Conservation (phyloP, 176 grass and related monocot species). For the Rhynchospora pubera region DNA sequence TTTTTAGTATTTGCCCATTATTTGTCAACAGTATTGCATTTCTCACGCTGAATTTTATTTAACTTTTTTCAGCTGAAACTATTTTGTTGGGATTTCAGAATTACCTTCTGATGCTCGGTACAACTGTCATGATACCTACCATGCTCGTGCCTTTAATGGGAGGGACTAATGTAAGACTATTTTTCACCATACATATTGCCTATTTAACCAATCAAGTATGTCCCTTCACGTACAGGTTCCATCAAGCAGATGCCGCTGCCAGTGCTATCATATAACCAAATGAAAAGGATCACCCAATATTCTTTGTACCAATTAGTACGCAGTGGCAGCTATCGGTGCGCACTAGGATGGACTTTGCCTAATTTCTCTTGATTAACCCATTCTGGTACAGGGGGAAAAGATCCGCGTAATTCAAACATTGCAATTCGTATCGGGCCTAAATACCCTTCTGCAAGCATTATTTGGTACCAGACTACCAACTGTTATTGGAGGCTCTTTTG, state of each 20-base stretch:
- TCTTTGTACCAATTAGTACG: not conserved
- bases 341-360: not conserved
- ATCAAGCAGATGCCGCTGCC: not conserved
- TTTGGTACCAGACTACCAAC: slow-evolving; percentile 49
- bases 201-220: not conserved
- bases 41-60: slow-evolving; percentile 5
- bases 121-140: slow-evolving; percentile 42
- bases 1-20: not conserved
- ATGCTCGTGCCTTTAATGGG: slow-evolving; percentile 39
- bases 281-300: not conserved
- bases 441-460: slow-evolving; percentile 51
- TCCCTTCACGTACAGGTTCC: not conserved
- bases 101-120: slow-evolving; percentile 40
- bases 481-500: slow-evolving; percentile 45
- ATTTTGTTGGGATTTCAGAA: slow-evolving; percentile 40
- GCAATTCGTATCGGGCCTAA: slow-evolving; percentile 46
- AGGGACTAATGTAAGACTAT: slow-evolving; percentile 30
- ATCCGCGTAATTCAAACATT: slow-evolving; percentile 46
- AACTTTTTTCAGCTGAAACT: slow-evolving; percentile 37
- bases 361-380: slow-evolving; percentile 14
- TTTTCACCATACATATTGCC: not conserved
- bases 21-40: not conserved
- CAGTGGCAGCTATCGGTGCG: not conserved
- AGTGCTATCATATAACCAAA: not conserved
- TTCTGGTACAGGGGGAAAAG: slow-evolving; percentile 36